These are phyloP conservation scores for Prunus yedoensis DNA, from an alignment of 331 rosid genomes.

Conservation along the genomic window DNA sequence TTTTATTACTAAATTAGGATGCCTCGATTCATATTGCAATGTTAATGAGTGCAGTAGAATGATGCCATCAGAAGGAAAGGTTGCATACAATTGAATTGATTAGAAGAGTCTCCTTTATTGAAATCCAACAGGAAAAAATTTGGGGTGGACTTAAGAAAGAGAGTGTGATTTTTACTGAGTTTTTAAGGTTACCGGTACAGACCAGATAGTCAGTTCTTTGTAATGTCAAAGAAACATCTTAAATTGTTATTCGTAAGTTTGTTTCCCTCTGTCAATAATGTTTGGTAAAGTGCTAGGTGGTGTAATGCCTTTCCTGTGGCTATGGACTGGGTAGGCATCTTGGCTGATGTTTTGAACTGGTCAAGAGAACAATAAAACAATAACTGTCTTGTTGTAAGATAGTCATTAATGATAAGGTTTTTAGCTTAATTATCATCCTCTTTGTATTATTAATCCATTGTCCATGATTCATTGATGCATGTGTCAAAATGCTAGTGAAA, in stretches of 20 bases:
- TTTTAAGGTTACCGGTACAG: background rate
- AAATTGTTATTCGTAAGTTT: background rate
- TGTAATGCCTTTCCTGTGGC: constrained; percentile 1
- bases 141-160: background rate
- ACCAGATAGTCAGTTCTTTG: background rate
- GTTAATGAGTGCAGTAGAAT: background rate
- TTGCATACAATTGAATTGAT: background rate
- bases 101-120: background rate
- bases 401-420: background rate
- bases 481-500: background rate
- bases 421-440: background rate
- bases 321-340: constrained; percentile 9
- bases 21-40: background rate
- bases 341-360: background rate
- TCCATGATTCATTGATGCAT: background rate
- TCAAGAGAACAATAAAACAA: background rate
- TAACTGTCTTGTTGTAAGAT: background rate
- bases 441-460: background rate
- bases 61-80: background rate
- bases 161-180: background rate
- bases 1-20: background rate
- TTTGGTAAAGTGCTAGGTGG: background rate
- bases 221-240: background rate
- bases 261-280: background rate
- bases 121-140: background rate